These are phyloP conservation scores for Pistacia atlantica DNA, from an alignment of 345 rosid genomes.

Conservation along the genomic window DNA sequence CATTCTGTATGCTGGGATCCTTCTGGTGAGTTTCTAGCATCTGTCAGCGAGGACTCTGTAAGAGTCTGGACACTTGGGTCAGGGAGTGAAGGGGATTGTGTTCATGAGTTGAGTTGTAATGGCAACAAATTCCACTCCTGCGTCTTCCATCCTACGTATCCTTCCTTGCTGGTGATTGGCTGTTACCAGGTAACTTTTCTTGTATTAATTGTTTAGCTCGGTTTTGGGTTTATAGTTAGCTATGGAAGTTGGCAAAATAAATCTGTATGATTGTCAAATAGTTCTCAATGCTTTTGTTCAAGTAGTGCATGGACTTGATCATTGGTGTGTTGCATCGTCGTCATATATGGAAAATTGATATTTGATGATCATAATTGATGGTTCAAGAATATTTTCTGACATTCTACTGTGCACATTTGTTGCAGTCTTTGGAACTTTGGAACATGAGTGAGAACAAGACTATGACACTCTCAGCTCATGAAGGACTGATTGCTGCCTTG, in stretches of 20 bases:
- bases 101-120: conserved; percentile 84
- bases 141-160: conserved; percentile 79
- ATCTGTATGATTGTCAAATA: background rate
- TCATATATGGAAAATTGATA: background rate
- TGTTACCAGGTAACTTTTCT: conserved; percentile 77
- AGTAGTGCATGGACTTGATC: background rate
- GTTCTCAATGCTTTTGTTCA: background rate
- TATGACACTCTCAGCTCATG: conserved; percentile 77
- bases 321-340: background rate
- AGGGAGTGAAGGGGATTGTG: conserved; percentile 86
- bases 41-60: conserved; percentile 92
- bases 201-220: background rate
- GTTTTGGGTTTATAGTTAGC: background rate
- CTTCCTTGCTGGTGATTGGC: conserved; percentile 81
- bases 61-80: conserved; percentile 89
- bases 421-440: conserved; percentile 96
- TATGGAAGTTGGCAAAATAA: background rate
- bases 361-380: too few relatives aligned
- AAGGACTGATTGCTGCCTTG: conserved; percentile 73
- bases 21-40: conserved; percentile 77
- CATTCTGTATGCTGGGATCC: conserved; percentile 94
- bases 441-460: conserved; percentile 84
- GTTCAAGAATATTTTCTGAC: conserved; percentile 8
- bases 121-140: conserved; percentile 90
- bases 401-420: background rate